Base-by-base conservation (phyloP, 1,139 yeast species). In the Suhomyces ambrosiae region DNA sequence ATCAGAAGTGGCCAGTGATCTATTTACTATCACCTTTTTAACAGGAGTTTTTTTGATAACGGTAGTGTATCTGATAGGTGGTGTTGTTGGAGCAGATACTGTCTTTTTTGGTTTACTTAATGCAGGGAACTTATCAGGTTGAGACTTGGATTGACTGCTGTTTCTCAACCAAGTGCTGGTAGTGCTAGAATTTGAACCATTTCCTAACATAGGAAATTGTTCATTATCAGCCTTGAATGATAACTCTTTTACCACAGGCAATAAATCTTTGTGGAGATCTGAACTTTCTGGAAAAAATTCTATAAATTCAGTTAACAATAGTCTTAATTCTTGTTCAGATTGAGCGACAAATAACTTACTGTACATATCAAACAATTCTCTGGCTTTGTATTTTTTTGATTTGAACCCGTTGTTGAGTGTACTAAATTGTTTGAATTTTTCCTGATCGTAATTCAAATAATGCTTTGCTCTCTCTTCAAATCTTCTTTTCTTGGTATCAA, bases 401-500 rank as follows among this genome's bases (percentile, higher is more conserved):
- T 70, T 68, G 55, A 66, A 87, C 10, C 65, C 58, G 15, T 63
- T 62, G 53, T 83, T 86, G 14, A 77, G 45, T 2, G 63, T 61
- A 21, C 61, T 57, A 54, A 88, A 88, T 37, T 65, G 57, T 9
- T 68, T 62, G 47, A 80, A 69, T 23, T 68, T 67, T 8, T 61
- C 58, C 5, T 62, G 61, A 25, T 81, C 74, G 47, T 83, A 79
- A 37, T 76, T 72, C 40, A 86, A 65, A 54, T 85, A 85, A 57
- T 83, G 88, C 56, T 82, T 81, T 0, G 96, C 96, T 52, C 96
- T 73, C 56, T 88, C 96, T 47, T 86, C 94, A 28, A 89, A 70
- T 46, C 96, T 71, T 56, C 73, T 67, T 48, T 68, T 74, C 47
- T 81, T 84, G 27, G 76, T 65, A 25, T 77, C 82, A 8, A 64